Evolutionary conservation across 805 yeast genomes (phyloP), one percentile per base, ranked within the genome.

Genomic region (Kockiozyma suomiensis): DNA sequence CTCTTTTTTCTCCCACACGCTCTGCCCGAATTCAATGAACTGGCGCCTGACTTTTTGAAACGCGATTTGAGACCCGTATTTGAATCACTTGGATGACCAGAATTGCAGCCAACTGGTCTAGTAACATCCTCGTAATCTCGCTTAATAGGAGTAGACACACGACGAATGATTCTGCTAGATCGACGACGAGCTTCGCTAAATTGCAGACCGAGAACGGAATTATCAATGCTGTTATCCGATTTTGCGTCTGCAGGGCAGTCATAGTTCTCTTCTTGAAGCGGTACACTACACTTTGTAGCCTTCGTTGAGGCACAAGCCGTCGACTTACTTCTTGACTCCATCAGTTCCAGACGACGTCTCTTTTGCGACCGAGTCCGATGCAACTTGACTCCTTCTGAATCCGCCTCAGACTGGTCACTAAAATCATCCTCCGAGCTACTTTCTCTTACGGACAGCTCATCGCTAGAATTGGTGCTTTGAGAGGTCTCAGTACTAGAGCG

Each of bases 331-430:
- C 19, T 38, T 5, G 35, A 12, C 17, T 41, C 51, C 21, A 50
- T 10, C 12, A n/a, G 38, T 21, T 49, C 52, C 15, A 49, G 21
- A 17, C 42, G 42, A 3, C 21, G 60, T 33, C 60, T 47, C 30
- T 56, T 56, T 5, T 41, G 60, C 28, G 48, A 38, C 28, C 60
- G 32, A 6, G 60, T 56, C 13, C 49, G 37, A 15, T 51, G 60
- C 25, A 17, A 23, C 19, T 46, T 51, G 10, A 45, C 45, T 8
- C 60, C 56, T 45, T 40, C 45, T 12, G 19, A 28, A 19, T 55
- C 54, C 10, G 37, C 7, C 6, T 45, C 52, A 32, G 41, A 23
- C 3, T 32, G 35, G 37, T 45, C n/a, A 46, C 37, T 41, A 62
- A 59, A 4, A n/a, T 38, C 48, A 21, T 47, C 45, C 10, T 56